A percentile compares a stretch with the other conserved stretches of the same genome.
These are phyloP conservation scores for Fagopyrum homotropicum DNA, from an alignment of 148 eudicot species.

Conservation along the genomic window DNA sequence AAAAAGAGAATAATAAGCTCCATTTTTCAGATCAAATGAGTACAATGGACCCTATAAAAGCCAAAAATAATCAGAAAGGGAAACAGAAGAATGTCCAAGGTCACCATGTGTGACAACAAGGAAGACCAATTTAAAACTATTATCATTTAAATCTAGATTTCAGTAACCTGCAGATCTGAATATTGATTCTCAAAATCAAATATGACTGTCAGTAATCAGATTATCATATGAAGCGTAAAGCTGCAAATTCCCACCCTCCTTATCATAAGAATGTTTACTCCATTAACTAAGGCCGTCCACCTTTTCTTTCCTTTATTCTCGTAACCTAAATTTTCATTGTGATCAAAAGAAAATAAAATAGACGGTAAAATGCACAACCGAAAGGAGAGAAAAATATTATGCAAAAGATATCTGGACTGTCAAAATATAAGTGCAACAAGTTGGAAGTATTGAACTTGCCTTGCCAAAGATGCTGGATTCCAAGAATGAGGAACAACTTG, in stretches of 20 bases:
- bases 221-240: neutral
- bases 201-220: neutral
- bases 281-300: neutral
- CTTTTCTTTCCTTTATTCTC: neutral
- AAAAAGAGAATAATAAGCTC: no score
- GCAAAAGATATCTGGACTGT: neutral
- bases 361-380: neutral
- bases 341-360: neutral
- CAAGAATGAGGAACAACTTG: slow-evolving; percentile 84
- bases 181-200: slow-evolving; percentile 4
- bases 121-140: neutral
- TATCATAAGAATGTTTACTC: neutral
- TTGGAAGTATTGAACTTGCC: slow-evolving; percentile 36
- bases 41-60: neutral
- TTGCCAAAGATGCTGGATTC: slow-evolving; percentile 97
- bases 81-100: neutral
- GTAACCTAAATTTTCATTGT: neutral
- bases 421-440: neutral
- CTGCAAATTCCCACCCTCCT: neutral
- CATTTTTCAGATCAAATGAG: neutral
- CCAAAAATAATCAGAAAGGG: neutral
- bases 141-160: neutral
- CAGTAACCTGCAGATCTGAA: neutral
- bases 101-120: neutral
- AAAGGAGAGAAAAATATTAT: neutral